Percentiles rank a stretch among this genome's conserved stretches.
Evolutionary conservation across 2,329 filamentous ascomycete genomes (phyloP).

Genomic region (Beauveria rudraprayagi): DNA sequence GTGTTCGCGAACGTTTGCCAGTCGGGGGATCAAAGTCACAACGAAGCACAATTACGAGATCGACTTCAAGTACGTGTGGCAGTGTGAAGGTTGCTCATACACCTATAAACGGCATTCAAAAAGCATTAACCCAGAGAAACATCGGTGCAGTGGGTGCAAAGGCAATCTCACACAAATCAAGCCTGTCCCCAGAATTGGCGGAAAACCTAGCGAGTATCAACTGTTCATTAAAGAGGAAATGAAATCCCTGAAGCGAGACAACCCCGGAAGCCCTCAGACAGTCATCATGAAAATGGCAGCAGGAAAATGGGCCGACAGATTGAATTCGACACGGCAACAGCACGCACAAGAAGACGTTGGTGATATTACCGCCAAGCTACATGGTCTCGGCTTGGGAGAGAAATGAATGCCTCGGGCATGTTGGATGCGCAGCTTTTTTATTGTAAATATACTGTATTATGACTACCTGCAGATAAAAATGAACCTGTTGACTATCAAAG

Average conservation of each 20-base stretch:
- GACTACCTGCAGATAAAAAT: neutral
- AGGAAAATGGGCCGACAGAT: slow-evolving; percentile 43
- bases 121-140: slow-evolving; percentile 65
- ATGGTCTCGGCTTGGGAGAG: slow-evolving; percentile 20
- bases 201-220: slow-evolving; percentile 37
- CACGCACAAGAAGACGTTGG: slow-evolving; percentile 8
- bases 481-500: slow-evolving; percentile 8
- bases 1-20: slow-evolving; percentile 47
- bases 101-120: slow-evolving; percentile 80
- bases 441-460: slow-evolving; percentile 7
- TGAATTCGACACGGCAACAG: slow-evolving; percentile 1
- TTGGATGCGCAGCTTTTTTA: neutral
- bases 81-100: slow-evolving; percentile 58
- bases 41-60: slow-evolving; percentile 88
- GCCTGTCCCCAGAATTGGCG: slow-evolving; percentile 49
- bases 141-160: slow-evolving; percentile 73
- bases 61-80: slow-evolving; percentile 87
- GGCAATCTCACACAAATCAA: slow-evolving; percentile 66
- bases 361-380: slow-evolving; percentile 18
- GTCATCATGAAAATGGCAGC: slow-evolving; percentile 63
- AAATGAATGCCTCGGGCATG: neutral
- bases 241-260: slow-evolving; percentile 46
- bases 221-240: slow-evolving; percentile 60
- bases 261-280: slow-evolving; percentile 52
- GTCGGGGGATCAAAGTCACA: slow-evolving; percentile 66